phyloP scores from a whole-genome alignment of 2,329 filamentous ascomycete genomes.

The Cordyceps tenuipes region DNA sequence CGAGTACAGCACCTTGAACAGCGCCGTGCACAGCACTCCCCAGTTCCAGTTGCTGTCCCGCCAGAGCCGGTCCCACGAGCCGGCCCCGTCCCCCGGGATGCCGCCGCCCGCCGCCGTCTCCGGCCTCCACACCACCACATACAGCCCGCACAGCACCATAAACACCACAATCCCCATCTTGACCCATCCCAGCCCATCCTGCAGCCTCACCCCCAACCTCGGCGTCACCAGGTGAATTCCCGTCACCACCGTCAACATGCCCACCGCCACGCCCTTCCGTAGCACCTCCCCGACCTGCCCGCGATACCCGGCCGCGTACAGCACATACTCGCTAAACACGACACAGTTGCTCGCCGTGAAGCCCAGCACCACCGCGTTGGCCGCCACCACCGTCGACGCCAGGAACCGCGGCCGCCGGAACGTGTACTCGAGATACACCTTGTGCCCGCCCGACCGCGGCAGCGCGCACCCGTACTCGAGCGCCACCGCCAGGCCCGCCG shows the following conservation, averaged over 20 bases:
- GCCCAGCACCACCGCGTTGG: slow-evolving; percentile 54
- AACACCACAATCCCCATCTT: slow-evolving; percentile 53
- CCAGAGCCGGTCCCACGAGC: slow-evolving; percentile 48
- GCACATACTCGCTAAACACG: slow-evolving; percentile 56
- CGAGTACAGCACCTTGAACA: slow-evolving; percentile 63
- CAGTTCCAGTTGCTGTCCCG: slow-evolving; percentile 60
- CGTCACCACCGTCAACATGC: slow-evolving; percentile 47
- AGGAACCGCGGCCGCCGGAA: slow-evolving; percentile 56
- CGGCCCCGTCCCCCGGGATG: neutral
- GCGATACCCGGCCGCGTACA: slow-evolving; percentile 46
- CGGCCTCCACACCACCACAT: slow-evolving; percentile 44
- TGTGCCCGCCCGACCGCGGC: slow-evolving; percentile 58
- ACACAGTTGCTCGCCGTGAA: slow-evolving; percentile 65
- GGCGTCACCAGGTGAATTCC: slow-evolving; percentile 52
- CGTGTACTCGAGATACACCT: slow-evolving; percentile 64
- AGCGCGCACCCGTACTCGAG: slow-evolving; percentile 66
- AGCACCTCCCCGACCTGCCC: slow-evolving; percentile 40
- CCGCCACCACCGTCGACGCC: slow-evolving; percentile 54
- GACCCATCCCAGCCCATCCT: slow-evolving; percentile 54
- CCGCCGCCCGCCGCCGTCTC: slow-evolving; percentile 10
- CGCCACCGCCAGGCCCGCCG: slow-evolving; percentile 51
- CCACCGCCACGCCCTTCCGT: slow-evolving; percentile 48
- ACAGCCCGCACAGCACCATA: slow-evolving; percentile 53
- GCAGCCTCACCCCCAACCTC: slow-evolving; percentile 47
- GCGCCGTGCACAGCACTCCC: slow-evolving; percentile 55